Percentiles rank a stretch among this genome's conserved stretches.
phyloP scores from a whole-genome alignment of 768 basidiomycete genomes.

The Suillus fuscotomentosus region DNA sequence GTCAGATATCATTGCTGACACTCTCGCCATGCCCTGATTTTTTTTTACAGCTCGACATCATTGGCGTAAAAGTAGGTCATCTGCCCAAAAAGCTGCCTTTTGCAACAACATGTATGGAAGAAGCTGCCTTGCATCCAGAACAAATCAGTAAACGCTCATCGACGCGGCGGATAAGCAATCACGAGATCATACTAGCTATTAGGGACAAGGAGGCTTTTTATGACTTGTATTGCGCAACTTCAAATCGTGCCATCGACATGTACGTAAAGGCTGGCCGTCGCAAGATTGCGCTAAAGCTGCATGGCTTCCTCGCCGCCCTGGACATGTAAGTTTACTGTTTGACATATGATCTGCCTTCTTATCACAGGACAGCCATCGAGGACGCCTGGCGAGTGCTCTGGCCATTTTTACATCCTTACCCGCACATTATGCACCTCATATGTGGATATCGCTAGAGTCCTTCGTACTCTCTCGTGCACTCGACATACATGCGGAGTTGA shows the following conservation, averaged over 20 bases:
- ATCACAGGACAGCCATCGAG: constrained; percentile 54
- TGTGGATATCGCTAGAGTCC: constrained; percentile 78
- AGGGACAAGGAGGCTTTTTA: constrained; percentile 63
- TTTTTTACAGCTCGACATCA: constrained; percentile 67
- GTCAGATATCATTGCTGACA: constrained; percentile 38
- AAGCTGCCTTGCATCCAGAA: constrained; percentile 12
- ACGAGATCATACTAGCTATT: constrained; percentile 60
- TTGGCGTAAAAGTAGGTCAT: constrained; percentile 74
- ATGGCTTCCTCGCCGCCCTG: constrained; percentile 83
- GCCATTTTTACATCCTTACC: constrained; percentile 78
- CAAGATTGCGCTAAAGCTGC: constrained; percentile 83
- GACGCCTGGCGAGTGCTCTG: constrained; percentile 59
- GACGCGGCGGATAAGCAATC: constrained; percentile 47
- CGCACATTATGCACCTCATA: constrained; percentile 79
- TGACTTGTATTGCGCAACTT: constrained; percentile 68
- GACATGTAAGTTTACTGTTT: constrained; percentile 65
- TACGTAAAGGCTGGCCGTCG: constrained; percentile 82
- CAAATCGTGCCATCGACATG: constrained; percentile 81
- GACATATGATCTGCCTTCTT: constrained; percentile 3
- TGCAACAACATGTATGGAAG: constrained; percentile 42
- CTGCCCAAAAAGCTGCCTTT: constrained; percentile 77
- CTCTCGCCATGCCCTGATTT: constrained; percentile 3
- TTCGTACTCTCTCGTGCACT: constrained; percentile 77
- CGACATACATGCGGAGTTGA: constrained; percentile 58
- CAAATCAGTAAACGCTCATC: constrained; percentile 22